Evolutionary conservation across 164 flowering plant species (phyloP), one percentile per base, ranked within the genome.

Genomic region (Nymphaea thermarum): DNA sequence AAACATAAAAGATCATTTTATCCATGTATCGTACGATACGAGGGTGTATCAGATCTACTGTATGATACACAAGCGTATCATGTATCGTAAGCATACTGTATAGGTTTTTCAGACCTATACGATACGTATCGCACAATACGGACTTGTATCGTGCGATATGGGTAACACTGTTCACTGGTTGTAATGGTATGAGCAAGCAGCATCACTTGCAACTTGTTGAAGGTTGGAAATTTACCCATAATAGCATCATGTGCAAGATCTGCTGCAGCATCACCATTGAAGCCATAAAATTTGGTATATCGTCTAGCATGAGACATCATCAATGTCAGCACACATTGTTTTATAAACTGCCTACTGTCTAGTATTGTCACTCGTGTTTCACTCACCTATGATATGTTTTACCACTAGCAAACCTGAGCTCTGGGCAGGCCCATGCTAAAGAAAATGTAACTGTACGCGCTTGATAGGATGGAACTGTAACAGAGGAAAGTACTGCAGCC

Each of bases 271-370:
- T 80, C 81, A 6, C 85, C 85, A 59, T 73, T 70, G 68, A 80
- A 77, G 59, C 97, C 93, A 74, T 91, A 94, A 72, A 94, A 94
- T 79, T 85, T 88, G 55, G 97, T 88, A 75, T 94, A 94, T 11
- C 97, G 90, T 91, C 98, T 93, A 87, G 43, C 4, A 42, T 42
- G 55, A 66, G 67, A 6, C 42, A 17, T 64, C 60, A 10, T 75
- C 60, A 76, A 66, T 64, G 69, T 62, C 59, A 47, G 16, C 47
- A 45, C 15, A 17, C 57, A 51, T 51, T 25, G 36, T 25, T 25
- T 25, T 25, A 25, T 25, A 25, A 25, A 25, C 36, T 25, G 36
- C 36, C 36, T 25, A 25, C 36, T 25, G 36, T 1, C 36, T 25
- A 65, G 11, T 8, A n/a, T 8, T 64, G 36, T 25, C 36, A 25